phyloP scores from a whole-genome alignment of 805 yeast species.

The Grigorovia transvaalensis region DNA sequence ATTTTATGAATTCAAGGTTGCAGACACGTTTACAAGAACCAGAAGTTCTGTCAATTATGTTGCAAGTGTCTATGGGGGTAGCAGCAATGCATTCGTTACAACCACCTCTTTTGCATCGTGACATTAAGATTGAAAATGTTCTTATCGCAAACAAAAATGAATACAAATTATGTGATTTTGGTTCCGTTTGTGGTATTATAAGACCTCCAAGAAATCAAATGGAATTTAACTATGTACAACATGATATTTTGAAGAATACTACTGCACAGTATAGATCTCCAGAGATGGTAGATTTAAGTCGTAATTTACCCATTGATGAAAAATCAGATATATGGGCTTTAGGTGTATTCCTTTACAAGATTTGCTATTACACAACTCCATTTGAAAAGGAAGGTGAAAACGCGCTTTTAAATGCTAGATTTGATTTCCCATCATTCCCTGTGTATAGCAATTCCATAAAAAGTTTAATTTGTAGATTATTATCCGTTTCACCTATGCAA shows the following conservation, averaged over 20 bases:
- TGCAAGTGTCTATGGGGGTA: conserved; percentile 61
- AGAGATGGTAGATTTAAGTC: conserved; percentile 67
- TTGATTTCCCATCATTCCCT: conserved; percentile 45
- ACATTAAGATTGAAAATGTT: conserved; percentile 75
- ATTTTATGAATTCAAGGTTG: conserved; percentile 66
- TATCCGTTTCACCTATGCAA: conserved; percentile 55
- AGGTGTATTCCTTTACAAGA: conserved; percentile 65
- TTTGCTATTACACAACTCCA: conserved; percentile 77
- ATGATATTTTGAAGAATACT: conserved; percentile 67
- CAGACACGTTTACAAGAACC: conserved; percentile 55
- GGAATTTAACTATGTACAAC: conserved; percentile 49
- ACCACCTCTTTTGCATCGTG: conserved; percentile 70
- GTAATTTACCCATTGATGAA: conserved; percentile 65
- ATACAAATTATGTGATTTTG: conserved; percentile 73
- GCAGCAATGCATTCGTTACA: conserved; percentile 65
- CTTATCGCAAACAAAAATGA: conserved; percentile 47
- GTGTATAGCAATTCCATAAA: conserved; percentile 51
- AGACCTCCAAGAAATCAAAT: conserved; percentile 53
- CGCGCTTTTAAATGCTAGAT: conserved; percentile 50
- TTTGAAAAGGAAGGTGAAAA: conserved; percentile 58
- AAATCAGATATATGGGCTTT: conserved; percentile 82
- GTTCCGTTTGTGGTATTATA: conserved; percentile 59
- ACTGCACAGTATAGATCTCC: conserved; percentile 82
- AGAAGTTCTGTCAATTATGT: conserved; percentile 59
- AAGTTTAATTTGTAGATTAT: conserved; percentile 49